Conservation (phyloP, 805 yeast species). For the Starmerella vitae region DNA sequence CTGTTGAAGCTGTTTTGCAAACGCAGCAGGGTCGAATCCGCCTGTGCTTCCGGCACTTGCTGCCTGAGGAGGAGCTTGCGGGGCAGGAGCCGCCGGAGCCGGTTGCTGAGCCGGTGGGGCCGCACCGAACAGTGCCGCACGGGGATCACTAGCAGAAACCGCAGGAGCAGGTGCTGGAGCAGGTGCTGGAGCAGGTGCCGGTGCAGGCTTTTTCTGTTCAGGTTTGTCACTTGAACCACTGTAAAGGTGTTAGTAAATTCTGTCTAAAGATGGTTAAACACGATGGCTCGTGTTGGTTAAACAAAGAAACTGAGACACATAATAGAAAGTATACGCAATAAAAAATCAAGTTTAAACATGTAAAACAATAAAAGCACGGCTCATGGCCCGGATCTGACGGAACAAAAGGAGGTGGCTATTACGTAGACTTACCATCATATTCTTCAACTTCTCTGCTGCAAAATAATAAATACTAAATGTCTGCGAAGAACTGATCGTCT, state of each 20-base stretch:
- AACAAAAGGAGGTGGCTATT: conserved; percentile 1
- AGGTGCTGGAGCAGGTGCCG: conserved; percentile 14
- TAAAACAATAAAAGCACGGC: conserved; percentile 2
- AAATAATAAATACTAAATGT: conserved; percentile 46
- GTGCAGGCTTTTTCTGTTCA: conserved; percentile 3
- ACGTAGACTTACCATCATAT: conserved; percentile 1
- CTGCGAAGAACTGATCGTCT: conserved; percentile 89
- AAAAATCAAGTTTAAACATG: too few relatives aligned
- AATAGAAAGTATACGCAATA: conserved; percentile 2
- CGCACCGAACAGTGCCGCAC: conserved; percentile 6
- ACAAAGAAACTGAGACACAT: conserved; percentile 2
- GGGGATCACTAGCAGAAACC: not conserved
- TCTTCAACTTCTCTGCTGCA: not conserved
- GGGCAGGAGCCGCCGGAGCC: conserved; percentile 8
- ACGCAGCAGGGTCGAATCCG: conserved; percentile 20
- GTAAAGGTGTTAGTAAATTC: conserved; percentile 17
- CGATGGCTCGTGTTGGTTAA: too few relatives aligned
- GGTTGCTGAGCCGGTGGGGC: conserved; percentile 10
- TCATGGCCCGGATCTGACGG: not conserved
- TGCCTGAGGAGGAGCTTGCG: not conserved
- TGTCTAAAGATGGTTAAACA: too few relatives aligned
- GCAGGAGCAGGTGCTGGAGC: conserved; percentile 17
- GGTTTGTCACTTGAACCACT: conserved; percentile 26
- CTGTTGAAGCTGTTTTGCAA: conserved; percentile 21
- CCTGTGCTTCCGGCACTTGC: conserved; percentile 13